phyloP scores from a whole-genome alignment of 768 basidiomycete genomes.

The Russula compacta region DNA sequence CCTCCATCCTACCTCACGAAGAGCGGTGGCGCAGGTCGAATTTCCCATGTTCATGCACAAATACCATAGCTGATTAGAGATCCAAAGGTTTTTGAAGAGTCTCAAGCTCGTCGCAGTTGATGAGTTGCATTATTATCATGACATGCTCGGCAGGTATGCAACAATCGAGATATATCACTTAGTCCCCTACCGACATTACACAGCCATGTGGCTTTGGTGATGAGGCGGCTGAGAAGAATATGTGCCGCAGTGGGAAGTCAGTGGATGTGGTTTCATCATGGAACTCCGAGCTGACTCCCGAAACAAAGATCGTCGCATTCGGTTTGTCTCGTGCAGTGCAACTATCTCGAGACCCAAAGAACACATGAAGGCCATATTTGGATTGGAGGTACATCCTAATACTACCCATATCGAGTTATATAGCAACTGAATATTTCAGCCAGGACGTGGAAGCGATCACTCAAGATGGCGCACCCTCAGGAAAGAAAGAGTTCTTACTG shows the following conservation, averaged over 20 bases:
- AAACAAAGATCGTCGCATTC: conserved; percentile 40
- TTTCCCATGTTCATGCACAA: conserved; percentile 5
- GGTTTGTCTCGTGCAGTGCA: conserved; percentile 81
- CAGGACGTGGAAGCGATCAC: conserved; percentile 58
- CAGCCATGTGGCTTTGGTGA: conserved; percentile 75
- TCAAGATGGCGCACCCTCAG: conserved; percentile 77
- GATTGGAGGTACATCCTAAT: conserved; percentile 35
- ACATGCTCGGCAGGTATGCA: conserved; percentile 65
- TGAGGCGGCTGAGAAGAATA: conserved; percentile 66
- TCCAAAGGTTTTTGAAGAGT: conserved; percentile 61
- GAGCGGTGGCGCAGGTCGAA: conserved; percentile 67
- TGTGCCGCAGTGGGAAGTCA: conserved; percentile 71
- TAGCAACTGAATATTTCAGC: neutral
- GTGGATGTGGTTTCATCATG: neutral
- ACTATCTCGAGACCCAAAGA: conserved; percentile 68
- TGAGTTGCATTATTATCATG: conserved; percentile 81
- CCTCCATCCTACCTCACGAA: conserved; percentile 77
- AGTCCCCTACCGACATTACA: neutral
- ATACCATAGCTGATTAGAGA: neutral
- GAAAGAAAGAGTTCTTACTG: conserved; percentile 67
- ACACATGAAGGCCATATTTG: conserved; percentile 74
- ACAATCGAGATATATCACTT: neutral
- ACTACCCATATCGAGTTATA: neutral
- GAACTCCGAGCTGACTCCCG: neutral
- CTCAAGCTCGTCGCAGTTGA: conserved; percentile 75